Percentiles rank a stretch among this genome's conserved stretches.
phyloP scores from a whole-genome alignment of 2,329 filamentous ascomycete genomes.

The Claviceps africana region DNA sequence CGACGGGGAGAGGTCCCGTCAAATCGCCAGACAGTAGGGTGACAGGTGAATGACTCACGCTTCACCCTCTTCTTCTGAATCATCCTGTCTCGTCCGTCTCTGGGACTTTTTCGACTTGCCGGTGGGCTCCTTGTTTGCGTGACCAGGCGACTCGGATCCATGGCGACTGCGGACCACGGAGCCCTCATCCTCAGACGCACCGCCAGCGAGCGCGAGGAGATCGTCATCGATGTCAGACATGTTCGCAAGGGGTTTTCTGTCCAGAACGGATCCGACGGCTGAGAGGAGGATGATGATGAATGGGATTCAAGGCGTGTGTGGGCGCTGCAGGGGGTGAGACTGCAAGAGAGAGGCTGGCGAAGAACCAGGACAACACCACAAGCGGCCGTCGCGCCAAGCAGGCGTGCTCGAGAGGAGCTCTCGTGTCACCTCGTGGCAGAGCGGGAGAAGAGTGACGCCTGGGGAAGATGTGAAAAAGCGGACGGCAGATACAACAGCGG shows the following conservation, averaged over 20 bases:
- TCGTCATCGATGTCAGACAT: slow-evolving; percentile 93
- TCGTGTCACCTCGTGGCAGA: not conserved
- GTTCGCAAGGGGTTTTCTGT: slow-evolving; percentile 11
- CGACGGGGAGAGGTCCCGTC: not conserved
- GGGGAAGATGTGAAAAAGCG: too few relatives aligned
- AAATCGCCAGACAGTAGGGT: not conserved
- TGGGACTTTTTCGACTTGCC: slow-evolving; percentile 31
- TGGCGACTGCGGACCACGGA: slow-evolving; percentile 39
- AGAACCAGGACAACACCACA: not conserved
- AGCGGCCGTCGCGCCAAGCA: not conserved
- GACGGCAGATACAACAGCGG: not conserved
- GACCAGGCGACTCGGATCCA: slow-evolving; percentile 38
- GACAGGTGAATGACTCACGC: slow-evolving; percentile 20
- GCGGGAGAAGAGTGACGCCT: not conserved
- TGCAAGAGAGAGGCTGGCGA: not conserved
- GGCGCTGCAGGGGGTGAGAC: not conserved
- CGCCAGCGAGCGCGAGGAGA: slow-evolving; percentile 81
- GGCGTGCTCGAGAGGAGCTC: not conserved
- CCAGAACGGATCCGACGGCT: not conserved
- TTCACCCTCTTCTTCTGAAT: slow-evolving; percentile 50
- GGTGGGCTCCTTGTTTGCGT: slow-evolving; percentile 17
- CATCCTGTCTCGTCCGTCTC: slow-evolving; percentile 28
- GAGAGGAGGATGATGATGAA: not conserved
- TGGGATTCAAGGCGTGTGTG: not conserved
- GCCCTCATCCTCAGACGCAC: slow-evolving; percentile 49